Base-by-base conservation (phyloP, 768 basidiomycete species). In the Boletellus sp. region DNA sequence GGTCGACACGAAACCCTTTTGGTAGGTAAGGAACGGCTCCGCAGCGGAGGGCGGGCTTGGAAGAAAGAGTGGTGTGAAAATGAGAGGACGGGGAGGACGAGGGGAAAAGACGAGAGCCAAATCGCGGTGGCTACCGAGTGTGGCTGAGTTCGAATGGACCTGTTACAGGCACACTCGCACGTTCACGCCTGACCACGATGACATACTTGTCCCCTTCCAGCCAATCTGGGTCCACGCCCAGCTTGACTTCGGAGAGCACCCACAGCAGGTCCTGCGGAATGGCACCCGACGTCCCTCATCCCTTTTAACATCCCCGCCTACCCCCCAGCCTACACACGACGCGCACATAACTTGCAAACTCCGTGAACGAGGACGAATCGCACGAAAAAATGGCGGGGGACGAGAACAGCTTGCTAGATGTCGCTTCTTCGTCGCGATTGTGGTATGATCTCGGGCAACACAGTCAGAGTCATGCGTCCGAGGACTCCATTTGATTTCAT, bases 21-120 rank as follows among this genome's bases (percentile, higher is more conserved):
- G 28, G 48, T 48, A 1, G 28, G 33, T 56, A 68, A 69, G 42
- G 67, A 68, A 46, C 20, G 68, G 46, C 52, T 50, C 68, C 66
- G 56, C 68, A 7, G 56, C 33, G 34, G 52, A 53, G 53, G 38
- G 64, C 56, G 58, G 64, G 19, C 50, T 58, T 44, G 45, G 1
- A 38, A 31, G 40, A 64, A 54, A 46, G 56, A 64, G 54, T 40
- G 57, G n/a, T 13, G 45, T n/a, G 3, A 50, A 54, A 61, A 57
- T 13, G 56, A 57, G 47, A 49, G 54, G 40, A 38, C 34, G 46
- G 24, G 47, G 47, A 32, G 38, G 23, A 49, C 48, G 48, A 56
- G 33, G 56, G 37, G 35, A 19, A 33, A 39, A 39, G 31, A 38
- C 52, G 48, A 50, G 20, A n/a, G n/a, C n/a, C n/a, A n/a, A n/a